Conservation (phyloP, 352 stramenopile genomes). For the Globisporangium parvum region DNA sequence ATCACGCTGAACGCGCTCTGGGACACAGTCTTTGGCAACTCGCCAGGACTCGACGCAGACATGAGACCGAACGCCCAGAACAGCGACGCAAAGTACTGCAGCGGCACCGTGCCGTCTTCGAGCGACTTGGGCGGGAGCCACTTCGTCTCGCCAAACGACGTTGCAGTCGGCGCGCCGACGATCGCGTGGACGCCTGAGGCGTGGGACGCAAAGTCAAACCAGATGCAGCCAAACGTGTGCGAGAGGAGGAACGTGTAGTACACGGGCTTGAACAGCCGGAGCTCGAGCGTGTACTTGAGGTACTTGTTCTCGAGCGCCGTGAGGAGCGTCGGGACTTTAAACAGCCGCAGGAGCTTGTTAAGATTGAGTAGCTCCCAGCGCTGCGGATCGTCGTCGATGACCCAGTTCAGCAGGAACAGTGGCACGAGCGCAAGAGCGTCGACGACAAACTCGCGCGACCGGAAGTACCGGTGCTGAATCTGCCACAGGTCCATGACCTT, state of each 20-base stretch:
- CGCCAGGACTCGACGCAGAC: slow-evolving; percentile 46
- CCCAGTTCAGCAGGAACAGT: slow-evolving; percentile 40
- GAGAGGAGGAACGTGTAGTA: slow-evolving; percentile 50
- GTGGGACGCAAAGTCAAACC: slow-evolving; percentile 55
- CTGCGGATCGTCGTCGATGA: background rate
- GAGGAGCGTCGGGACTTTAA: slow-evolving; percentile 41
- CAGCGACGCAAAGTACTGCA: slow-evolving; percentile 39
- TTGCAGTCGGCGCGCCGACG: background rate
- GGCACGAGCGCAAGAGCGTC: slow-evolving; percentile 38
- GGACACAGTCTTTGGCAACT: slow-evolving; percentile 35
- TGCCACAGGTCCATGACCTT: slow-evolving; percentile 43
- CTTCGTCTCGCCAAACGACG: slow-evolving; percentile 20
- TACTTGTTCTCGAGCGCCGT: slow-evolving; percentile 42
- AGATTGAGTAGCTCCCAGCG: slow-evolving; percentile 39
- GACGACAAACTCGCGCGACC: slow-evolving; percentile 31
- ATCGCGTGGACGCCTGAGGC: slow-evolving; percentile 26
- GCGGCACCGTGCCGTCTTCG: slow-evolving; percentile 12
- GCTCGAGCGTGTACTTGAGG: slow-evolving; percentile 39
- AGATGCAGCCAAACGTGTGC: slow-evolving; percentile 50
- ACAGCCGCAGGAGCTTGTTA: slow-evolving; percentile 51
- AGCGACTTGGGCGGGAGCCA: slow-evolving; percentile 26
- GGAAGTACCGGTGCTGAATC: slow-evolving; percentile 40
- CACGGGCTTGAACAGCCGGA: slow-evolving; percentile 46
- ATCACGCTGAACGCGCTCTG: slow-evolving; percentile 52
- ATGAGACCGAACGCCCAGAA: slow-evolving; percentile 59